Evolutionary conservation across 2,329 filamentous ascomycete genomes (phyloP).

Genomic region (Phaeosphaeria sp.): DNA sequence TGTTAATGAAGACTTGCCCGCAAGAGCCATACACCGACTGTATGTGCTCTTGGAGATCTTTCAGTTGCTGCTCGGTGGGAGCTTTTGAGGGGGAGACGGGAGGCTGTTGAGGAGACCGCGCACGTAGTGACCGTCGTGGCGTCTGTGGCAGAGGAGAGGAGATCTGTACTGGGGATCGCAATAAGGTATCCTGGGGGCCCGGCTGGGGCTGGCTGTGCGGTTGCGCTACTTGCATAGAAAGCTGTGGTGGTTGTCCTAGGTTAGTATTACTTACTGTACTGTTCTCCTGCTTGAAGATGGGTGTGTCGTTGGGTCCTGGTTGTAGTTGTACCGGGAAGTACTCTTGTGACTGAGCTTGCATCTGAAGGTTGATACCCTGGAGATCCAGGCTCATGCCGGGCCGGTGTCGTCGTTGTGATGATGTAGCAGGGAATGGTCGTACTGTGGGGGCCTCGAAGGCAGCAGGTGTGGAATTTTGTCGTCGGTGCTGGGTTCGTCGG

Average conservation of each 20-base stretch:
- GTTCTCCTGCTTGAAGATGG: slow-evolving; percentile 56
- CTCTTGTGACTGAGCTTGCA: slow-evolving; percentile 32
- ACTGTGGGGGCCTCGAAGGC: slow-evolving; percentile 78
- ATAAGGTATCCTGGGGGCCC: slow-evolving; percentile 61
- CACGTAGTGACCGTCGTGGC: slow-evolving; percentile 40
- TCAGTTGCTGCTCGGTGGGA: slow-evolving; percentile 50
- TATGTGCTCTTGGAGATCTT: slow-evolving; percentile 53
- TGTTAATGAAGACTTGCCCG: slow-evolving; percentile 52
- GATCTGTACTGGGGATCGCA: slow-evolving; percentile 48
- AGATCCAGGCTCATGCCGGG: slow-evolving; percentile 85
- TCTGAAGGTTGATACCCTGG: slow-evolving; percentile 61
- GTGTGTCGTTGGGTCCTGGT: slow-evolving; percentile 34
- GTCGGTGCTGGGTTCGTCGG: slow-evolving; percentile 78
- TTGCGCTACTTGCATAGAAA: slow-evolving; percentile 88
- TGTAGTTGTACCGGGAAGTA: slow-evolving; percentile 52
- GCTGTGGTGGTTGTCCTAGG: slow-evolving; percentile 70
- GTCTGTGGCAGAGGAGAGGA: slow-evolving; percentile 45
- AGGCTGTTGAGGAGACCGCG: slow-evolving; percentile 43
- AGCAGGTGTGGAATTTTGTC: slow-evolving; percentile 85
- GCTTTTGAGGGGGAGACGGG: slow-evolving; percentile 43
- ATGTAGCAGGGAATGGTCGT: slow-evolving; percentile 68
- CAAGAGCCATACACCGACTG: slow-evolving; percentile 52
- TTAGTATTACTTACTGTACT: slow-evolving; percentile 64
- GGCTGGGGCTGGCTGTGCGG: slow-evolving; percentile 84
- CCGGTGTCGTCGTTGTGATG: slow-evolving; percentile 61